A percentile compares a stretch with the other conserved stretches of the same genome.
These are phyloP conservation scores for Tricholoma terreum DNA, from an alignment of 768 basidiomycete species.

Conservation along the genomic window DNA sequence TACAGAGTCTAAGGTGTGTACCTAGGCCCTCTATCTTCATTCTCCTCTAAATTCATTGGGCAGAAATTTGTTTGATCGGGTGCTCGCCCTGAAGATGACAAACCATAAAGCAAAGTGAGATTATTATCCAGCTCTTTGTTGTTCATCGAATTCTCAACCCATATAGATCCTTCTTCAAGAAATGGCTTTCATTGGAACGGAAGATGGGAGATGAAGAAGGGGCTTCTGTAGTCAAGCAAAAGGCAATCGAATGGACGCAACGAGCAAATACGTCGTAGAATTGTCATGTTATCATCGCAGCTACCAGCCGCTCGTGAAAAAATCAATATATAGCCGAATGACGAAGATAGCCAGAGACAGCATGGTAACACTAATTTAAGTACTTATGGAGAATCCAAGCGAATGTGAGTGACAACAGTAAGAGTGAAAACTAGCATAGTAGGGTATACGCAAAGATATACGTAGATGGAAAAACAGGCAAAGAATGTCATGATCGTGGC, in stretches of 20 bases:
- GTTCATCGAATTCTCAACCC: slow-evolving; percentile 5
- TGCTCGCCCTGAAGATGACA: slow-evolving; percentile 83
- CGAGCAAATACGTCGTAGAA: slow-evolving; percentile 43
- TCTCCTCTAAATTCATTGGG: background rate
- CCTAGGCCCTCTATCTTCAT: background rate
- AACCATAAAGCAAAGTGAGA: slow-evolving; percentile 94
- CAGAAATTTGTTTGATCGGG: slow-evolving; percentile 85
- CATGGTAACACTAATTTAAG: slow-evolving; percentile 31
- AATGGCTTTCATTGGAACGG: slow-evolving; percentile 89
- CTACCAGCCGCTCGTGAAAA: slow-evolving; percentile 28
- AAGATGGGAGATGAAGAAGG: slow-evolving; percentile 87
- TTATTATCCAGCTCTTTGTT: background rate
- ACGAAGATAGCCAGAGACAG: slow-evolving; percentile 27
- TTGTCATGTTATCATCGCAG: slow-evolving; percentile 24
- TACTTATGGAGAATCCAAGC: slow-evolving; percentile 48
- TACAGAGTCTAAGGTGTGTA: slow-evolving; percentile 71
- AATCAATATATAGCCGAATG: slow-evolving; percentile 30
- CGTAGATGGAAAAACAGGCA: slow-evolving; percentile 27
- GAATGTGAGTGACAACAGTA: slow-evolving; percentile 43
- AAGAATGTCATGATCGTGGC: slow-evolving; percentile 44
- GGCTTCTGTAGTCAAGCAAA: slow-evolving; percentile 74
- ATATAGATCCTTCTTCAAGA: slow-evolving; percentile 89
- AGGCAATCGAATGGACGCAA: slow-evolving; percentile 91
- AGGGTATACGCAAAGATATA: slow-evolving; percentile 50
- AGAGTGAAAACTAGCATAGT: slow-evolving; percentile 27